phyloP scores from a whole-genome alignment of 2,329 filamentous ascomycete genomes.

The Colletotrichum falcatum region DNA sequence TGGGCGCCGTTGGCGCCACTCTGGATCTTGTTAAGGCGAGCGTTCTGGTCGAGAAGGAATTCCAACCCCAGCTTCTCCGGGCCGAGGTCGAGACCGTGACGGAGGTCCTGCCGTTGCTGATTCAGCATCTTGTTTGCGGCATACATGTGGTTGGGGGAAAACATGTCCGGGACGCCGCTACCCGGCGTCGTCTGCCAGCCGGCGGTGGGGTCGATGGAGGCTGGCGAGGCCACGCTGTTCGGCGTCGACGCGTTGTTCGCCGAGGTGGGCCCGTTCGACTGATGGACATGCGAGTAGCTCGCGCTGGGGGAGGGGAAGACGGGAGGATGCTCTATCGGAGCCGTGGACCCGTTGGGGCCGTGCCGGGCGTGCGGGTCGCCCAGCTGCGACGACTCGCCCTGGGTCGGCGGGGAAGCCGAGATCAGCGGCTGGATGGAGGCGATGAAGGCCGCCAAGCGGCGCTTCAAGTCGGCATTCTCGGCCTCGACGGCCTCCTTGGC shows the following conservation, averaged over 20 bases:
- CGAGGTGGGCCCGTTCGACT: constrained; percentile 47
- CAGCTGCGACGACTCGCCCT: constrained; percentile 21
- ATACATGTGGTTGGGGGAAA: constrained; percentile 38
- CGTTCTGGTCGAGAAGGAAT: constrained; percentile 75
- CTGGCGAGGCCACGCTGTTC: constrained; percentile 53
- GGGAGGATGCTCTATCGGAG: constrained; percentile 43
- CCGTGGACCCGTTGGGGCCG: constrained; percentile 37
- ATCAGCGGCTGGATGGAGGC: constrained; percentile 72
- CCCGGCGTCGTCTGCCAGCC: constrained; percentile 23
- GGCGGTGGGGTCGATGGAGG: constrained; percentile 45
- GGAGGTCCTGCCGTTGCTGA: constrained; percentile 62
- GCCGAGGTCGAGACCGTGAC: constrained; percentile 70
- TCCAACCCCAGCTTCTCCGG: constrained; percentile 78
- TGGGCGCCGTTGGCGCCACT: constrained; percentile 62
- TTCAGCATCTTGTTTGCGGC: constrained; percentile 51
- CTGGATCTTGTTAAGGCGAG: constrained; percentile 65
- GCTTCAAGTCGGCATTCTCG: constrained; percentile 83
- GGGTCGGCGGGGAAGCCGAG: constrained; percentile 44
- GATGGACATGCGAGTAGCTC: constrained; percentile 37
- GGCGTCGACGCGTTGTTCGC: constrained; percentile 53
- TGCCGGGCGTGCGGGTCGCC: constrained; percentile 1
- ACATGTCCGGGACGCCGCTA: constrained; percentile 42
- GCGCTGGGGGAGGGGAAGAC: constrained; percentile 50
- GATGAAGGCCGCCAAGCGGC: constrained; percentile 74
- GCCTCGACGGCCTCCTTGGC: constrained; percentile 82